Conservation (phyloP, 352 stramenopile species). For the Phytophthora lateralis region DNA sequence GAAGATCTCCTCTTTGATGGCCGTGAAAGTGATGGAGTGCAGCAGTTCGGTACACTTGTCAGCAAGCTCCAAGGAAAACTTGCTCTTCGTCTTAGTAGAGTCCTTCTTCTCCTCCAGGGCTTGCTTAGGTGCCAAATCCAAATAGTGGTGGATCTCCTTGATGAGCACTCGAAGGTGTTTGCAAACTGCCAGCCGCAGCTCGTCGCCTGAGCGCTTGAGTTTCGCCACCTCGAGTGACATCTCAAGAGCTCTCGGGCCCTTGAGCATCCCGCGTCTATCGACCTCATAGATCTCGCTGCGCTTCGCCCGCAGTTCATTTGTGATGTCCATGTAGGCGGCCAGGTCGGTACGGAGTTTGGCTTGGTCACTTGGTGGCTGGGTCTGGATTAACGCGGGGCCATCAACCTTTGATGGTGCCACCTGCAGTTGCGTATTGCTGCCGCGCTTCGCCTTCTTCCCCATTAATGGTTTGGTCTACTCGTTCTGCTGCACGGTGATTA, state of each 20-base stretch:
- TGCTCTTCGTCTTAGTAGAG: not conserved
- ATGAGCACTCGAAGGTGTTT: constrained; percentile 21
- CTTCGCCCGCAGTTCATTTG: constrained; percentile 5
- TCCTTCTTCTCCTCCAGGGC: not conserved
- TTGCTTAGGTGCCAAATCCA: not conserved
- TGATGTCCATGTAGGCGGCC: constrained; percentile 16
- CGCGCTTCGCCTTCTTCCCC: not conserved
- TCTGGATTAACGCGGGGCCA: not conserved
- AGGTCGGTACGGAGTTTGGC: constrained; percentile 13
- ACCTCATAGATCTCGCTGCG: constrained; percentile 20
- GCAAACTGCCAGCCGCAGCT: constrained; percentile 17
- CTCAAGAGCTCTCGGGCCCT: constrained; percentile 9
- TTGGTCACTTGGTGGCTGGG: constrained; percentile 4
- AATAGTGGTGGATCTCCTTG: constrained; percentile 6
- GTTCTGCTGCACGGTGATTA: constrained; percentile 1
- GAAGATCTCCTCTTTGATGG: constrained; percentile 26
- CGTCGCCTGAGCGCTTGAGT: constrained; percentile 17
- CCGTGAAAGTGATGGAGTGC: constrained; percentile 17
- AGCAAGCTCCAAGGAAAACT: constrained; percentile 6
- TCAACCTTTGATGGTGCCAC: not conserved
- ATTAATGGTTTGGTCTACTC: constrained; percentile 16
- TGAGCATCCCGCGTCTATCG: constrained; percentile 10
- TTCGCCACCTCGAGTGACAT: constrained; percentile 17
- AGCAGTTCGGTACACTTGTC: constrained; percentile 16
- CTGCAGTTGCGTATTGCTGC: not conserved